Evolutionary conservation across 805 yeast genomes (phyloP).

Genomic region (Metschnikowia lachancei): DNA sequence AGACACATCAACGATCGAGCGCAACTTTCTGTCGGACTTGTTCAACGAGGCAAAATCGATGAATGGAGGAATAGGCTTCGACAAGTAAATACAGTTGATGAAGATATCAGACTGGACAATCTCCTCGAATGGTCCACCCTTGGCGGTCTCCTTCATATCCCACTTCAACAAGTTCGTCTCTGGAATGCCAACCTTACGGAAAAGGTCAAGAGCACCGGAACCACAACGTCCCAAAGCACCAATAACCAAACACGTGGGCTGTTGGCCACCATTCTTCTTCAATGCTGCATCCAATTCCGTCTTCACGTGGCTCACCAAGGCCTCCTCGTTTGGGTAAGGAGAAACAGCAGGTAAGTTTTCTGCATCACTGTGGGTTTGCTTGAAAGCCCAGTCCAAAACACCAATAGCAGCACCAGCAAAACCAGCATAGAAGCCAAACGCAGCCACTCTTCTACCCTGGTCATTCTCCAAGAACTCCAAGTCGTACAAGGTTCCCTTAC

Average conservation of each 20-base stretch:
- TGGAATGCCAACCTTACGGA: conserved; percentile 82
- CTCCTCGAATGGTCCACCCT: conserved; percentile 96
- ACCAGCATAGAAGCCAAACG: conserved; percentile 99
- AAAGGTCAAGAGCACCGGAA: conserved; percentile 87
- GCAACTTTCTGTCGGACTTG: conserved; percentile 64
- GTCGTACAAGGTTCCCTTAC: conserved; percentile 88
- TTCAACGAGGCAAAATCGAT: conserved; percentile 68
- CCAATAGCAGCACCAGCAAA: conserved; percentile 99
- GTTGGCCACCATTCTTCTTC: conserved; percentile 55
- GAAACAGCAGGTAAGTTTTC: conserved; percentile 75
- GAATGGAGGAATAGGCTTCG: conserved; percentile 92
- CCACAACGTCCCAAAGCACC: conserved; percentile 99
- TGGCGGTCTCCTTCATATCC: conserved; percentile 96
- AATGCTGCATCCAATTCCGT: conserved; percentile 54
- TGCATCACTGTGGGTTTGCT: conserved; percentile 65
- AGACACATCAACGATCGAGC: conserved; percentile 94
- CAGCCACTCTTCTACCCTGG: conserved; percentile 97
- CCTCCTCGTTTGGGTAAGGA: conserved; percentile 80
- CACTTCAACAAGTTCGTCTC: conserved; percentile 80
- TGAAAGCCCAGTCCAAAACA: conserved; percentile 89
- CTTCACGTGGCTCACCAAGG: conserved; percentile 69
- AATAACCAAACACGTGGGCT: conserved; percentile 81
- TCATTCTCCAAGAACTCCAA: conserved; percentile 92
- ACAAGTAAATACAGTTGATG: conserved; percentile 92
- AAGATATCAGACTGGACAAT: conserved; percentile 86